Evolutionary conservation across 345 rosid genomes (phyloP).

Genomic region (Capsella bursapastoris): DNA sequence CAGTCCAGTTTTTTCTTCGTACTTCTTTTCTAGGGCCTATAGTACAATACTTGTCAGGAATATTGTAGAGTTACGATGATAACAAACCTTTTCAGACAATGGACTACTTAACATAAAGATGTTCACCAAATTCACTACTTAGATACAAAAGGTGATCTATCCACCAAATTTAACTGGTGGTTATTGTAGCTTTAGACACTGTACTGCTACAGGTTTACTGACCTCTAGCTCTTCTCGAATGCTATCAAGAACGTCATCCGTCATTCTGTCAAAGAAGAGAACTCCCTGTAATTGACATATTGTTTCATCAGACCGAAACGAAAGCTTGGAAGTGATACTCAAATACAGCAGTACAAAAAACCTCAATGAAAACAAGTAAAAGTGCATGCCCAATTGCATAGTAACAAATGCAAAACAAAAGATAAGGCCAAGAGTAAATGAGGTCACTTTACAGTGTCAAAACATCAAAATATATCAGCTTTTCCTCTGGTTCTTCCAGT

Average conservation of each 20-base stretch:
- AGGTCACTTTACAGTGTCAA: not conserved
- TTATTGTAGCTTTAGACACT: constrained; percentile 14
- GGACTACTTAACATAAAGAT: not conserved
- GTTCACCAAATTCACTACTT: constrained; percentile 22
- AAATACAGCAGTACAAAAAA: constrained; percentile 11
- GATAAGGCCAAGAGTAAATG: not conserved
- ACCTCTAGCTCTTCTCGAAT: constrained; percentile 74
- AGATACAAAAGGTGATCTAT: constrained; percentile 1
- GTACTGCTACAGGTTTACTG: constrained; percentile 37
- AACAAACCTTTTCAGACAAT: not conserved
- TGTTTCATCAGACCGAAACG: constrained; percentile 16
- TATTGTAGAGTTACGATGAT: not conserved
- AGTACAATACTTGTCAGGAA: constrained; percentile 38
- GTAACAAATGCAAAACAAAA: constrained; percentile 5
- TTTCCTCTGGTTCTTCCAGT: not conserved
- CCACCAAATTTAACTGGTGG: not conserved
- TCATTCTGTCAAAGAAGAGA: constrained; percentile 90
- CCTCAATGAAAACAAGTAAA: constrained; percentile 19
- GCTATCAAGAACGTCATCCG: constrained; percentile 74
- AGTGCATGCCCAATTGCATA: constrained; percentile 1
- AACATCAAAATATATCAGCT: constrained; percentile 1
- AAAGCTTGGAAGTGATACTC: constrained; percentile 19
- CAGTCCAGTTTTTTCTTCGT: constrained; percentile 73
- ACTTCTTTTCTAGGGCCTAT: constrained; percentile 83
- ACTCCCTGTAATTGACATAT: constrained; percentile 63